Conservation (phyloP, 805 yeast species). For the Metschnikowia picachoensis region DNA sequence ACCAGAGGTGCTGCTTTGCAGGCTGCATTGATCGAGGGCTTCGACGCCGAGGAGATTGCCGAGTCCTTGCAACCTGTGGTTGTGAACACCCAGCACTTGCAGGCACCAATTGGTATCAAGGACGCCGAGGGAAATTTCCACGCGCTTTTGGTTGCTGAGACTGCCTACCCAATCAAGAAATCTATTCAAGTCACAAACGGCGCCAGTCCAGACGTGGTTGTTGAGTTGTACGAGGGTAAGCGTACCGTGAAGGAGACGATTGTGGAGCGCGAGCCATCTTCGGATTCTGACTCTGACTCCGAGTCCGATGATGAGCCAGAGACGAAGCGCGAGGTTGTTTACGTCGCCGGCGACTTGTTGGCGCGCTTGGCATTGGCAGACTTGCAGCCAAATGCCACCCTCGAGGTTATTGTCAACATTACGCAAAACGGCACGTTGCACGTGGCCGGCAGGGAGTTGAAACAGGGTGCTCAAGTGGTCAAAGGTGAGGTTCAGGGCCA, state of each 20-base stretch:
- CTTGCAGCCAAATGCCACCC: slow-evolving; percentile 56
- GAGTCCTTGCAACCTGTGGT: slow-evolving; percentile 83
- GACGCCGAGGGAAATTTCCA: slow-evolving; percentile 68
- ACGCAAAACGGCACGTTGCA: slow-evolving; percentile 62
- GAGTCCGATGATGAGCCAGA: slow-evolving; percentile 86
- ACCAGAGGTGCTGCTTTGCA: slow-evolving; percentile 97
- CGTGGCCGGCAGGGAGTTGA: slow-evolving; percentile 62
- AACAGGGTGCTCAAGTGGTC: slow-evolving; percentile 51
- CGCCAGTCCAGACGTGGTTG: slow-evolving; percentile 51
- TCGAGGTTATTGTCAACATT: slow-evolving; percentile 67
- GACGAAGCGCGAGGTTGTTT: slow-evolving; percentile 68
- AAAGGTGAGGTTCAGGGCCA: slow-evolving; percentile 46
- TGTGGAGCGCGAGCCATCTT: slow-evolving; percentile 55
- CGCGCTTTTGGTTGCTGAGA: slow-evolving; percentile 72
- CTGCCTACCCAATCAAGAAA: slow-evolving; percentile 88
- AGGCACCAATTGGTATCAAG: slow-evolving; percentile 80
- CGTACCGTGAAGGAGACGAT: slow-evolving; percentile 79
- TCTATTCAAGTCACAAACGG: slow-evolving; percentile 61
- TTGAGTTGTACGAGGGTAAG: slow-evolving; percentile 82
- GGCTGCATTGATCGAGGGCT: slow-evolving; percentile 80
- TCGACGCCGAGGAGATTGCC: slow-evolving; percentile 74
- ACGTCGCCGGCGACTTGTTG: slow-evolving; percentile 67
- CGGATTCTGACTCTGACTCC: slow-evolving; percentile 45
- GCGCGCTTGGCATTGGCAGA: slow-evolving; percentile 77
- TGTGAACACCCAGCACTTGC: slow-evolving; percentile 81